Percentiles rank a stretch among this genome's conserved stretches.
phyloP scores from a whole-genome alignment of 2,329 filamentous ascomycete species.

The Beauveria pseudobassiana region DNA sequence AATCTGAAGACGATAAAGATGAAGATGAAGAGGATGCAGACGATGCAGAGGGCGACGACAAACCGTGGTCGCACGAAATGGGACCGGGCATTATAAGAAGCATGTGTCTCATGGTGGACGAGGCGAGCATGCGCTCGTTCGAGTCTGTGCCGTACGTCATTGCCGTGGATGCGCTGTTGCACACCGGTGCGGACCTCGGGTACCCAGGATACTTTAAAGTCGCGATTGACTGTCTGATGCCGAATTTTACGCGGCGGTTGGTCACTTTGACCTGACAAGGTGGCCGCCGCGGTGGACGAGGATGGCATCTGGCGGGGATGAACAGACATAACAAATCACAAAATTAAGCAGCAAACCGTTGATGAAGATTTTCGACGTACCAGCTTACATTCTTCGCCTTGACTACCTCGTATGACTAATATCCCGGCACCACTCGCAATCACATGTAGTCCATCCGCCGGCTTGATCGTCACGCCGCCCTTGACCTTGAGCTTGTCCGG shows the following conservation, averaged over 20 bases:
- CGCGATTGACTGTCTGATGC: background rate
- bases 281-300: background rate
- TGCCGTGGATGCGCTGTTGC: slow-evolving; percentile 6
- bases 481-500: slow-evolving; percentile 61
- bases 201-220: background rate
- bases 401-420: slow-evolving; percentile 22
- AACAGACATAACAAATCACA: background rate
- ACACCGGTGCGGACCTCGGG: background rate
- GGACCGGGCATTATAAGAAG: background rate
- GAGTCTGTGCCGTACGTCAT: background rate
- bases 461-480: slow-evolving; percentile 63
- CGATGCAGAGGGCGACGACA: background rate
- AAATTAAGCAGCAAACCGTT: background rate
- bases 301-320: slow-evolving; percentile 3
- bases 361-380: no score
- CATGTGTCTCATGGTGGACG: background rate
- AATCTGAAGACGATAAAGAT: background rate
- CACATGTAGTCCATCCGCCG: slow-evolving; percentile 64
- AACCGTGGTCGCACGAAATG: background rate
- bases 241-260: background rate
- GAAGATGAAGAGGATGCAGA: background rate
- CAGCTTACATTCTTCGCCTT: no score
- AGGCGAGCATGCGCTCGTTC: background rate
- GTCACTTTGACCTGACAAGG: background rate
- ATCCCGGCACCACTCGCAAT: slow-evolving; percentile 58